Conservation (phyloP, 148 eudicot genomes). For the Drosera capensis region DNA sequence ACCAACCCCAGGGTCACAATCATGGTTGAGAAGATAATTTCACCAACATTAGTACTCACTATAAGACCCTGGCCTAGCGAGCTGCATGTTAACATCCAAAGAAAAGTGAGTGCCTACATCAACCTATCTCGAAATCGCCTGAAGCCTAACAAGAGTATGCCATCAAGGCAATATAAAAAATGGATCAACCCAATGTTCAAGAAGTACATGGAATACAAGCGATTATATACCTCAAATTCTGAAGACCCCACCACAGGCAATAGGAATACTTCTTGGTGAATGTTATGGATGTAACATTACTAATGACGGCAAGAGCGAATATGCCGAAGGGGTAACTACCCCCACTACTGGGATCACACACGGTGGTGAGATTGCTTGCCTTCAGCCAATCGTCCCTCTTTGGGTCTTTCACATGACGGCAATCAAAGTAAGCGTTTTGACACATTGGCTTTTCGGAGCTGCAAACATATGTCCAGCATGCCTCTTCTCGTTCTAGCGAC, state of each 20-base stretch:
- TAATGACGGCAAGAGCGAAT: constrained; percentile 39
- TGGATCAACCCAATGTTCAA: no score
- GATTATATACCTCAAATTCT: constrained; percentile 48
- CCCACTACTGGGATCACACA: constrained; percentile 27
- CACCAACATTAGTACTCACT: constrained; percentile 56
- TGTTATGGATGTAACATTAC: constrained; percentile 21
- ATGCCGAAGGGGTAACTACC: constrained; percentile 52
- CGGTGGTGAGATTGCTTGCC: constrained; percentile 34
- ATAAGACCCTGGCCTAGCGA: constrained; percentile 49
- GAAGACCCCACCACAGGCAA: constrained; percentile 93
- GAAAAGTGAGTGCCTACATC: background rate
- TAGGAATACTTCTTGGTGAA: constrained; percentile 59
- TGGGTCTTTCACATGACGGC: constrained; percentile 18
- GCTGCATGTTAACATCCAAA: constrained; percentile 19
- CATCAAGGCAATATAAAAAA: no score
- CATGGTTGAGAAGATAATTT: constrained; percentile 46
- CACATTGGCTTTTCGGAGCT: constrained; percentile 16
- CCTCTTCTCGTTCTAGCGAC: constrained; percentile 61
- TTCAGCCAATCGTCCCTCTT: constrained; percentile 34
- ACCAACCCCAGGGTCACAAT: constrained; percentile 62
- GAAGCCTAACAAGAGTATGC: no score
- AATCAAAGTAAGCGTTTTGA: constrained; percentile 34
- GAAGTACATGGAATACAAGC: no score
- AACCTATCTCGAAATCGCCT: background rate
- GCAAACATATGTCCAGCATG: constrained; percentile 57